Conservation (phyloP, 495 filamentous ascomycete genomes). For the Rhypophila decipiens region DNA sequence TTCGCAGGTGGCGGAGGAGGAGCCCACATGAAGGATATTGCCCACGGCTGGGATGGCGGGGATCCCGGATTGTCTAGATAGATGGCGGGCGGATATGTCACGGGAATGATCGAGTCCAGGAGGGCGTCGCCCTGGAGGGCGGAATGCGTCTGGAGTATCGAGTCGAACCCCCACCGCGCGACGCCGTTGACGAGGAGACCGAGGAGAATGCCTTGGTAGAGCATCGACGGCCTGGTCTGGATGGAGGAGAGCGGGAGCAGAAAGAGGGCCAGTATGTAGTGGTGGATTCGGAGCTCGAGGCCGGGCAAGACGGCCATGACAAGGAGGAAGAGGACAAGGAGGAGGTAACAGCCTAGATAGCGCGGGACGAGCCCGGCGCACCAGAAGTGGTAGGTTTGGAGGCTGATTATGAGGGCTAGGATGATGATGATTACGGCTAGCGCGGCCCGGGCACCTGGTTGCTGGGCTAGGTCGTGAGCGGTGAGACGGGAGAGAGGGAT, state of each 20-base stretch:
- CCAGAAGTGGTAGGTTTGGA: conserved; percentile 67
- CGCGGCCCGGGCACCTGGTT: conserved; percentile 70
- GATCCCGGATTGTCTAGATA: conserved; percentile 22
- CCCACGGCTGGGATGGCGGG: conserved; percentile 2
- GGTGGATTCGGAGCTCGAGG: conserved; percentile 85
- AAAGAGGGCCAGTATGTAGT: conserved; percentile 81
- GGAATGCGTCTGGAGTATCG: conserved; percentile 73
- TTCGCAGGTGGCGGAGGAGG: conserved; percentile 7
- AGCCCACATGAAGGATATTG: conserved; percentile 51
- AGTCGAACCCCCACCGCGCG: conserved; percentile 89
- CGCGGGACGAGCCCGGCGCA: conserved; percentile 60
- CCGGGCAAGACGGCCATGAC: conserved; percentile 63
- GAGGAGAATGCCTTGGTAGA: conserved; percentile 83
- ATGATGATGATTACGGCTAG: conserved; percentile 60
- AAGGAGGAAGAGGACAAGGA: conserved; percentile 52
- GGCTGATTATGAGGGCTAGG: conserved; percentile 51
- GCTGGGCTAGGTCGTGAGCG: conserved; percentile 64
- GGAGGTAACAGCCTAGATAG: conserved; percentile 64
- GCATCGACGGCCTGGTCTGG: conserved; percentile 68
- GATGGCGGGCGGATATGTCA: conserved; percentile 45
- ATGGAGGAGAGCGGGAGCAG: conserved; percentile 79
- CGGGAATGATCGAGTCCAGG: conserved; percentile 59
- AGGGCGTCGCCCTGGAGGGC: conserved; percentile 63
- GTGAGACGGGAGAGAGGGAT: conserved; percentile 77
- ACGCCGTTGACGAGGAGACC: conserved; percentile 90